Conservation (phyloP, 345 rosid species). For the Streptanthus diversifolius region DNA sequence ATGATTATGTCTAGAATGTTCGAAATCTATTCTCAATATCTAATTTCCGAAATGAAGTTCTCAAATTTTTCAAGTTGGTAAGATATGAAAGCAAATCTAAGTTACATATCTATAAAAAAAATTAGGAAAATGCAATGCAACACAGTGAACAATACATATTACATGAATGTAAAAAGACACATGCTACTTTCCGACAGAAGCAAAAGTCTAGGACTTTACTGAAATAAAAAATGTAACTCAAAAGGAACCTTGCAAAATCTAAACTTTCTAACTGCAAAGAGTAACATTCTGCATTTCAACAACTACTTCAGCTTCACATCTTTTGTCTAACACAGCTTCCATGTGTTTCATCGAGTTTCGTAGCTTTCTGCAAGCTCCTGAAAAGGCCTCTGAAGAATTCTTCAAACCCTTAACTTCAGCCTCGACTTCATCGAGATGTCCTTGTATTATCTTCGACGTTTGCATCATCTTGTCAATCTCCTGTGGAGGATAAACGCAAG, state of each 20-base stretch:
- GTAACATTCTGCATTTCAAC: constrained; percentile 49
- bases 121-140: not conserved
- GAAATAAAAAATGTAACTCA: not conserved
- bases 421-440: constrained; percentile 34
- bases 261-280: constrained; percentile 34
- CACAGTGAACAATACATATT: not conserved
- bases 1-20: not conserved
- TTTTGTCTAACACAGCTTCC: constrained; percentile 39
- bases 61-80: not conserved
- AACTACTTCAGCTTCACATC: constrained; percentile 35
- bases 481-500: constrained; percentile 85
- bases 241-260: not conserved
- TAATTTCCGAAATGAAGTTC: constrained; percentile 1
- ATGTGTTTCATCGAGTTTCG: constrained; percentile 45
- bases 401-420: constrained; percentile 44
- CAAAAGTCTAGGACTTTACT: not conserved
- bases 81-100: not conserved
- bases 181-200: not conserved
- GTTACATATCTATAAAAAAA: not conserved
- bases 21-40: constrained; percentile 3
- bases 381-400: constrained; percentile 45
- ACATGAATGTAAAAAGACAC: constrained; percentile 13
- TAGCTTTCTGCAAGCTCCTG: constrained; percentile 47
- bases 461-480: constrained; percentile 50
- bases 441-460: constrained; percentile 41